Conservation (phyloP, 129 eudicot species). For the Mikania micrantha region DNA sequence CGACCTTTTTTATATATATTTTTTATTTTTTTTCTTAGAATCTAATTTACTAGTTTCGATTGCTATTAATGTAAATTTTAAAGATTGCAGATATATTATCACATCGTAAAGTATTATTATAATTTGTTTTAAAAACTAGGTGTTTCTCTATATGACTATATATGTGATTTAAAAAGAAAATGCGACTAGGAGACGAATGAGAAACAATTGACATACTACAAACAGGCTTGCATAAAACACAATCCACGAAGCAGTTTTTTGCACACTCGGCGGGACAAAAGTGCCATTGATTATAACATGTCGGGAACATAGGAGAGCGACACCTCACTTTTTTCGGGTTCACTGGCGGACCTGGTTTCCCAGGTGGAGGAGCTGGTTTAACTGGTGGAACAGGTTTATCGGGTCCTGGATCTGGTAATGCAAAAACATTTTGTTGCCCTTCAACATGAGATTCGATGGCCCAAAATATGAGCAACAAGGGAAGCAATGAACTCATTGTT, state of each 20-base stretch:
- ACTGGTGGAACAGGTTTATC: no score
- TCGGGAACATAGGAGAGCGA: slow-evolving; percentile 8
- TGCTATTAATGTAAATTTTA: no score
- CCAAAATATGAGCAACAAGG: slow-evolving; percentile 13
- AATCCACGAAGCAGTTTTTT: slow-evolving; percentile 21
- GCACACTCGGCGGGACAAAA: slow-evolving; percentile 23
- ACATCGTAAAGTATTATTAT: no score
- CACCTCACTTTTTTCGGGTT: slow-evolving; percentile 20
- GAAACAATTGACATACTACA: slow-evolving; percentile 36
- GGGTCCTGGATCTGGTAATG: no score
- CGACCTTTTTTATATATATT: no score
- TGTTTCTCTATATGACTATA: no score
- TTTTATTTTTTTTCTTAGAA: no score
- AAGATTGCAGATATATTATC: no score
- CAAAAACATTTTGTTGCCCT: background rate
- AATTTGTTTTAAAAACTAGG: no score
- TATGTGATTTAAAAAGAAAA: no score
- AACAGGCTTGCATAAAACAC: slow-evolving; percentile 40
- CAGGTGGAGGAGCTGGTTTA: no score
- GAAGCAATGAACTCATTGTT: slow-evolving; percentile 3
- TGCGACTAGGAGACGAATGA: background rate
- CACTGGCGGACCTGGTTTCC: background rate
- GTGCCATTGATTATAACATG: slow-evolving; percentile 11
- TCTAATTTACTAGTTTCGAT: no score
- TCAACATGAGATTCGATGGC: background rate